phyloP scores from a whole-genome alignment of 73 alveolate species.

The Paramecium octaurelia region DNA sequence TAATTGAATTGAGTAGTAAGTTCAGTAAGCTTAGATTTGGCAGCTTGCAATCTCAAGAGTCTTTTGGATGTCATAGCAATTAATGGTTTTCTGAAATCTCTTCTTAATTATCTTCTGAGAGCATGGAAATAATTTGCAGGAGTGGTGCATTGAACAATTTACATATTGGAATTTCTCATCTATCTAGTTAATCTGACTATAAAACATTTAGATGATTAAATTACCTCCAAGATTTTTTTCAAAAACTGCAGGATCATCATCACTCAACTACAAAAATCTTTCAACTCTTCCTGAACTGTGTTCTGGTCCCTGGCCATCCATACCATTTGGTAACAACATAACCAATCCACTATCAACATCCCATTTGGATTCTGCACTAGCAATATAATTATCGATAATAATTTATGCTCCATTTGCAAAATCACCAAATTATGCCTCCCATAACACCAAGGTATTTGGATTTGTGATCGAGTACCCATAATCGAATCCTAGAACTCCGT shows the following conservation, averaged over 20 bases:
- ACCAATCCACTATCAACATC: constrained; percentile 80
- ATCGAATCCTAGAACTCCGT: constrained; percentile 91
- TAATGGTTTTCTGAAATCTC: constrained; percentile 93
- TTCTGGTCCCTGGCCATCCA: constrained; percentile 92
- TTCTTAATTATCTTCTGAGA: constrained; percentile 88
- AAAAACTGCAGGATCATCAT: constrained; percentile 52
- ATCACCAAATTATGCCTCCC: constrained; percentile 98
- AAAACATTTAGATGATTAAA: not conserved
- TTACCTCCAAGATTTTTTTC: not conserved
- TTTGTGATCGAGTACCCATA: constrained; percentile 87
- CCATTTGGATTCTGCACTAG: constrained; percentile 91
- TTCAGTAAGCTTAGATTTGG: constrained; percentile 48
- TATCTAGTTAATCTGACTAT: not conserved
- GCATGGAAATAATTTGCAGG: constrained; percentile 95
- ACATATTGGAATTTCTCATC: constrained; percentile 35
- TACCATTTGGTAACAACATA: constrained; percentile 83
- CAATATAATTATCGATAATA: constrained; percentile 83
- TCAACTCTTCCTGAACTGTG: constrained; percentile 87
- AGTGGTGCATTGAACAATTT: constrained; percentile 86
- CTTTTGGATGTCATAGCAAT: constrained; percentile 80
- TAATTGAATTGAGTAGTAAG: constrained; percentile 4
- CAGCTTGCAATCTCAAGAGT: constrained; percentile 70
- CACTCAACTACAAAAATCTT: constrained; percentile 72
- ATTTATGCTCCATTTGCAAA: constrained; percentile 94
- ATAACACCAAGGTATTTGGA: constrained; percentile 78